Evolutionary conservation across 2,329 filamentous ascomycete genomes (phyloP).

Genomic region (Pseudogymnoascus sp.): DNA sequence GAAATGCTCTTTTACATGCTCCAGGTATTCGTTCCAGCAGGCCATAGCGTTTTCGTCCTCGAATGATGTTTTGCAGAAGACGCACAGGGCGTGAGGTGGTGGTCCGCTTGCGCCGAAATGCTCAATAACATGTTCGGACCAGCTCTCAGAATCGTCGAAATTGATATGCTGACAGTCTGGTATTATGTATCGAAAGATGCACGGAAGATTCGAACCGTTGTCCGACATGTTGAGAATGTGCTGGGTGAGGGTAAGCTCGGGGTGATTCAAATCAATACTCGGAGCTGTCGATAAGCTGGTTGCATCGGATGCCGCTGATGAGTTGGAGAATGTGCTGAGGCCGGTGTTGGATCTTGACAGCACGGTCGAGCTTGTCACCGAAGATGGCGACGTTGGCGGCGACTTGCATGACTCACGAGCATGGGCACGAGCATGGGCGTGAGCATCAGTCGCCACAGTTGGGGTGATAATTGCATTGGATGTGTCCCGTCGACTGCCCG

Average conservation of each 20-base stretch:
- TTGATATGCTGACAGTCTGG: not conserved
- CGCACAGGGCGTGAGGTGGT: slow-evolving; percentile 35
- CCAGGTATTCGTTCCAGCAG: slow-evolving; percentile 35
- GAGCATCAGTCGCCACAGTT: not conserved
- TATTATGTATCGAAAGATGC: slow-evolving; percentile 21
- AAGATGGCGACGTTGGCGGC: not conserved
- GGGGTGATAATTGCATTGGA: not conserved
- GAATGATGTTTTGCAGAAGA: slow-evolving; percentile 39
- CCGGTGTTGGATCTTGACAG: not conserved
- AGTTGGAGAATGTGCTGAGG: not conserved
- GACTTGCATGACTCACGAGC: not conserved
- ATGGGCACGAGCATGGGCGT: not conserved
- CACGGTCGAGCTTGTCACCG: not conserved
- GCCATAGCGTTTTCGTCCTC: slow-evolving; percentile 8
- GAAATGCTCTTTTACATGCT: slow-evolving; percentile 41
- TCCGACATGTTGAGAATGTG: not conserved
- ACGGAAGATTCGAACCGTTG: slow-evolving; percentile 12
- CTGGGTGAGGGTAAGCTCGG: not conserved
- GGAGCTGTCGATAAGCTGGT: not conserved
- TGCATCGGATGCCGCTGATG: not conserved
- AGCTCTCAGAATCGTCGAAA: slow-evolving; percentile 37
- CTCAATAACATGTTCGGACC: slow-evolving; percentile 32
- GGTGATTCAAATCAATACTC: not conserved
- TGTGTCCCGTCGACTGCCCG: not conserved
- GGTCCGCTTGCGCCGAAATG: slow-evolving; percentile 29